Conservation (phyloP, 208 protist species). For the Wallacemonas collosoma region DNA sequence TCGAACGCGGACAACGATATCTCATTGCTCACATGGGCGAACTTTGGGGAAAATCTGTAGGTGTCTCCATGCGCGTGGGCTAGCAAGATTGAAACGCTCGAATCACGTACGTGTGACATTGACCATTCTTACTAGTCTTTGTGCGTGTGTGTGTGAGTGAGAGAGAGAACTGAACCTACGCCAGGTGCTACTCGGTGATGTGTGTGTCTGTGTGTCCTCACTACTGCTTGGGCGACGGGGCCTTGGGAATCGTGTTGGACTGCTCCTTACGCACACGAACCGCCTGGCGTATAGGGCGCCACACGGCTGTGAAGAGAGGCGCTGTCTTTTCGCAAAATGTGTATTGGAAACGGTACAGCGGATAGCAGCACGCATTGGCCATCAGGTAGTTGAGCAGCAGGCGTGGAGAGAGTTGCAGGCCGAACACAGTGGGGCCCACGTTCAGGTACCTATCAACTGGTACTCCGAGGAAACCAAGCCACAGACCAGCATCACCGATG, state of each 20-base stretch:
- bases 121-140: neutral
- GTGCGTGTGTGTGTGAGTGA: neutral
- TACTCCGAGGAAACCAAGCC: slow-evolving; percentile 30
- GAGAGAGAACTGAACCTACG: neutral
- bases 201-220: neutral
- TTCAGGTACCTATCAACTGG: slow-evolving; percentile 41
- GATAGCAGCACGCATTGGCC: slow-evolving; percentile 56
- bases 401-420: slow-evolving; percentile 51
- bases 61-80: no score
- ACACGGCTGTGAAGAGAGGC: slow-evolving; percentile 20
- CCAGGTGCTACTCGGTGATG: no score
- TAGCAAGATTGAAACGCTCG: no score
- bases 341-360: slow-evolving; percentile 51
- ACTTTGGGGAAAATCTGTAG: no score
- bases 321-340: slow-evolving; percentile 49
- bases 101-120: neutral
- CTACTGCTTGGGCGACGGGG: slow-evolving; percentile 17
- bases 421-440: slow-evolving; percentile 42
- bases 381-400: slow-evolving; percentile 74
- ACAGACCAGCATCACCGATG: slow-evolving; percentile 57
- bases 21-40: no score
- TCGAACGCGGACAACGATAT: no score
- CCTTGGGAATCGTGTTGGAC: slow-evolving; percentile 27
- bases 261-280: neutral
- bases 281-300: neutral